A percentile compares a stretch with the other conserved stretches of the same genome.
Evolutionary conservation across 2,329 filamentous ascomycete genomes (phyloP).

Genomic region (Hymenoscyphus occultus): DNA sequence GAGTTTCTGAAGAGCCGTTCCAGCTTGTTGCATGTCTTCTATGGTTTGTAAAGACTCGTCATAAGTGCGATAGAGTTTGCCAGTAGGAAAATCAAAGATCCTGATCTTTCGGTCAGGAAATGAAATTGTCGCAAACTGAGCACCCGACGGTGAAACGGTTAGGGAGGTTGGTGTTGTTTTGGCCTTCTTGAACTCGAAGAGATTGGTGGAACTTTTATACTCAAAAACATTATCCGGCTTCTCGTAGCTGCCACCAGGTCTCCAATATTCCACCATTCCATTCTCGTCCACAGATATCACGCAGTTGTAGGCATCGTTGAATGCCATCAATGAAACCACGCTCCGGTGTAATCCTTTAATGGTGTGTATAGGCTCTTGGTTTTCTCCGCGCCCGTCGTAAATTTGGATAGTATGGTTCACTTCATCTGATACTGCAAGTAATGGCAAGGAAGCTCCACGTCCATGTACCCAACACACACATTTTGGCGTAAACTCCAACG

Average conservation of each 20-base stretch:
- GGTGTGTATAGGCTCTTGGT: slow-evolving; percentile 69
- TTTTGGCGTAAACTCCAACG: slow-evolving; percentile 70
- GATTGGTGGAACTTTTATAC: slow-evolving; percentile 87
- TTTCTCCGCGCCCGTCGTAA: slow-evolving; percentile 87
- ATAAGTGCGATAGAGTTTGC: slow-evolving; percentile 86
- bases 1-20: slow-evolving; percentile 73
- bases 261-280: slow-evolving; percentile 98
- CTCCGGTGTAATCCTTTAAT: slow-evolving; percentile 77
- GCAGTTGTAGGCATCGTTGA: slow-evolving; percentile 85
- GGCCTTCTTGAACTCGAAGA: slow-evolving; percentile 96
- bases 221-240: slow-evolving; percentile 91
- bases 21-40: slow-evolving; percentile 94
- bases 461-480: slow-evolving; percentile 90
- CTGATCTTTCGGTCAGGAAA: slow-evolving; percentile 92
- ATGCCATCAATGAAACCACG: slow-evolving; percentile 80
- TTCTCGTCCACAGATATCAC: slow-evolving; percentile 84
- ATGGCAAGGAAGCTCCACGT: slow-evolving; percentile 80
- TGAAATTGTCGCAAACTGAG: slow-evolving; percentile 84
- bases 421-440: slow-evolving; percentile 80
- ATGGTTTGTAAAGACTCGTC: slow-evolving; percentile 89
- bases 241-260: slow-evolving; percentile 73
- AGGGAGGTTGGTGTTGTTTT: slow-evolving; percentile 82
- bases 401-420: slow-evolving; percentile 70
- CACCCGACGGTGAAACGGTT: slow-evolving; percentile 80
- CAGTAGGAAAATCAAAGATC: slow-evolving; percentile 87